Evolutionary conservation across 2,329 filamentous ascomycete species (phyloP), one percentile per base, ranked within the genome.

Genomic region (Neonectria magnoliae): DNA sequence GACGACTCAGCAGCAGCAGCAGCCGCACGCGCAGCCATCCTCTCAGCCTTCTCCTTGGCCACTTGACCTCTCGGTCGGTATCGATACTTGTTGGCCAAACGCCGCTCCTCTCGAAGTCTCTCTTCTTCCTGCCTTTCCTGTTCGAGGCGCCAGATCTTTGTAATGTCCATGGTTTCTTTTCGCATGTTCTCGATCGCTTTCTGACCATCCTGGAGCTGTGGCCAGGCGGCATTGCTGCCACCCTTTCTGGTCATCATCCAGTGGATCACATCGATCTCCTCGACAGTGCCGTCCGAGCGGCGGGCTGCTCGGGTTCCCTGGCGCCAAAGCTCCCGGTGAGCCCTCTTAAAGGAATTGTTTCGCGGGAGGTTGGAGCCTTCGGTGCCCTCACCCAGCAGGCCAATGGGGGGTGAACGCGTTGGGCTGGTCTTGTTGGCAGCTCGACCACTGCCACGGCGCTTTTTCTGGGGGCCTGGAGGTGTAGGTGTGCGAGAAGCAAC

Each of bases 221-320:
- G 57, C 71, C 71, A 73, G 25, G 59, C 22, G 27, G 65, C 65
- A 31, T 29, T 54, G 18, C 47, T 18, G 9, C 72, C 71, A 14
- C 72, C 72, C 16, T 64, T 71, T 53, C 66, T 65, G 4, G 69
- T 69, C 66, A 74, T 50, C 20, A 73, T 56, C 51, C 69, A 64
- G n/a, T 54, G 50, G 45, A 69, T 63, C 41, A 74, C 68, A 10
- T 75, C 71, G 10, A 61, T 45, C 5, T 54, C 58, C 2, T 67
- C 52, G 2, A 74, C 64, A 18, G 31, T 57, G 7, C 71, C 71
- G 31, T 70, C 64, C 1, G 53, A 20, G 7, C 47, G 54, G n/a
- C 65, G 63, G 18, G 69, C 69, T 14, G 56, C 57, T 5, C 51
- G 45, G 11, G 71, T 68, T 16, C 61, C 69, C 29, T 68, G 27